These are phyloP conservation scores for Kokia cookei DNA, from an alignment of 441 rosid genomes.

Conservation along the genomic window DNA sequence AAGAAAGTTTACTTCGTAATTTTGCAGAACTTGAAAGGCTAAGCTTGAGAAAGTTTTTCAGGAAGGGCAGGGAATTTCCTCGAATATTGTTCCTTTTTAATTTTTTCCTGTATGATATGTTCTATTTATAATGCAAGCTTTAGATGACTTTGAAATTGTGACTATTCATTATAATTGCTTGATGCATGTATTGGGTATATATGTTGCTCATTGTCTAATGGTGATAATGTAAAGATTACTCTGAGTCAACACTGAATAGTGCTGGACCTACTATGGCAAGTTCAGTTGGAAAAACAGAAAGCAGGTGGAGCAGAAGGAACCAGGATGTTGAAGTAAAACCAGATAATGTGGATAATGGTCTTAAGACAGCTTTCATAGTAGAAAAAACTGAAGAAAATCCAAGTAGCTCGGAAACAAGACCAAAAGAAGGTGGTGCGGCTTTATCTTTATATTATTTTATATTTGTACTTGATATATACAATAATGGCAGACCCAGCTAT, in stretches of 20 bases:
- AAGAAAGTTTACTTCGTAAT: not conserved
- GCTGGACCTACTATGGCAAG: slow-evolving; percentile 19
- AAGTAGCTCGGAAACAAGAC: slow-evolving; percentile 49
- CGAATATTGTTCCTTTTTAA: not conserved
- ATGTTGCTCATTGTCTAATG: not conserved
- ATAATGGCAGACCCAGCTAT: not conserved
- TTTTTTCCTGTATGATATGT: not conserved
- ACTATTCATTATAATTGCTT: not conserved
- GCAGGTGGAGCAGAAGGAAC: slow-evolving; percentile 19
- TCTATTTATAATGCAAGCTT: not conserved
- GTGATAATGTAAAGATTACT: slow-evolving; percentile 36
- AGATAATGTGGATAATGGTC: slow-evolving; percentile 26
- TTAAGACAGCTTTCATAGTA: slow-evolving; percentile 11
- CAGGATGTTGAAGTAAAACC: slow-evolving; percentile 15
- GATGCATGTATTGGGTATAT: not conserved
- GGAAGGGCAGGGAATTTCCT: not conserved
- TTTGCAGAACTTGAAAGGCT: not conserved
- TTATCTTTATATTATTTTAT: slow-evolving; percentile 10
- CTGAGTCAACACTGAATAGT: slow-evolving; percentile 28
- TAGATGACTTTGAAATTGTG: not conserved
- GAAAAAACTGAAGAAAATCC: slow-evolving; percentile 50
- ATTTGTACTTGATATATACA: not conserved
- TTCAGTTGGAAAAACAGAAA: slow-evolving; percentile 22
- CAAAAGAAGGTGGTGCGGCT: slow-evolving; percentile 61
- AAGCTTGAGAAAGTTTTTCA: not conserved